Evolutionary conservation across 306 rosid genomes (phyloP), one percentile per base, ranked within the genome.

Genomic region (Carpinus viminea): DNA sequence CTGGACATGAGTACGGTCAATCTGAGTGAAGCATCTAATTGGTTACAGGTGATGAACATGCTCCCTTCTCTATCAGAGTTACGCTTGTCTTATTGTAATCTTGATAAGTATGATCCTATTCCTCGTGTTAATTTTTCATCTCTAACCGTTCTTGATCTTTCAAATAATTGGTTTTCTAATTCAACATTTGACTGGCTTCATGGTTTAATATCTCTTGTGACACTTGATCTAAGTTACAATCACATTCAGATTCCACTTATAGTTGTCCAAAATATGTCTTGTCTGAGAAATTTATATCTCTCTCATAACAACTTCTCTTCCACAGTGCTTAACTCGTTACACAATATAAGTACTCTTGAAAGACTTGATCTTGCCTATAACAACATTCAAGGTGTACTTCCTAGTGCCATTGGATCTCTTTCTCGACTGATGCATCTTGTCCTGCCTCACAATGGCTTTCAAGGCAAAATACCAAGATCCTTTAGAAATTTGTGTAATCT

Each of bases 1-100:
- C 79, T 86, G 62, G 76, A 77, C 70, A 54, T 83, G 81, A 56
- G 55, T 50, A n/a, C n/a, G 13, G 76, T 77, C 36, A 7, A 62
- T 61, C 76, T 86, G 16, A 66, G 70, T 2, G 71, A 68, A 55
- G 55, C 59, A 13, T 78, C 34, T 0, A 83, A 80, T 21, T 70
- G 74, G 18, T 54, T 86, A 26, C 36, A 62, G 26, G 78, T 41
- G 46, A 57, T 83, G 34, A 66, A 60, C 59, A 78, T 34, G 74
- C 57, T 78, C 61, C 83, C 83, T 76, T 38, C 74, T 51, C 41
- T 83, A 64, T 9, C 73, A 56, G 5, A 53, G 11, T 7, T 86
- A 2, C n/a, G 24, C 24, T 61, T 86, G 87, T 56, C 41, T 8
- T 0, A 0, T 59, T 59, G 47, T 48, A 10, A n/a, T 12, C 31